These are phyloP conservation scores for Zymoseptoria ardabiliae DNA, from an alignment of 2,329 filamentous ascomycete genomes.

Conservation along the genomic window DNA sequence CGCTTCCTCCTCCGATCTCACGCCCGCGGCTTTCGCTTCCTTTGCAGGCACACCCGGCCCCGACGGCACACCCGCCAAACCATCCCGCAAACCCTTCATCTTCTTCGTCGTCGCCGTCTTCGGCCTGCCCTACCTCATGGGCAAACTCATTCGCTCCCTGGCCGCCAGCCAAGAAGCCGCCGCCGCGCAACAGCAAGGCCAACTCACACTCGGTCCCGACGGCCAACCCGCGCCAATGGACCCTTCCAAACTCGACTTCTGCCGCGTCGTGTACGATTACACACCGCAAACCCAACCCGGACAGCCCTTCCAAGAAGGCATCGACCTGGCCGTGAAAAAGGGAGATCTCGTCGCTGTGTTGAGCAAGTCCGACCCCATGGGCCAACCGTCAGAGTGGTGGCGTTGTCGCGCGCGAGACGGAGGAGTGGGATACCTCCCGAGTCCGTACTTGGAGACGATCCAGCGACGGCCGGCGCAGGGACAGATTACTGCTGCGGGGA, in stretches of 20 bases:
- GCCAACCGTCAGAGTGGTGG: conserved; percentile 96
- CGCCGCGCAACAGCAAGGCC: conserved; percentile 53
- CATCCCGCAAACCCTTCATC: conserved; percentile 89
- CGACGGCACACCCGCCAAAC: conserved; percentile 62
- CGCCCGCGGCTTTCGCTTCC: conserved; percentile 80
- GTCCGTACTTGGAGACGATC: conserved; percentile 78
- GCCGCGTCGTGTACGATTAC: conserved; percentile 90
- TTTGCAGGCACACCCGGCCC: conserved; percentile 64
- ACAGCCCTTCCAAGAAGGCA: conserved; percentile 48
- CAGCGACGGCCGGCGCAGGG: conserved; percentile 46
- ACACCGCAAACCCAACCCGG: conserved; percentile 59
- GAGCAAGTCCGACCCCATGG: conserved; percentile 84
- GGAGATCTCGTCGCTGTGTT: conserved; percentile 92
- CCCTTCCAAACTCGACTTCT: conserved; percentile 90
- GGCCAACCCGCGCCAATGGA: conserved; percentile 55
- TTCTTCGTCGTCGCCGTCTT: conserved; percentile 95
- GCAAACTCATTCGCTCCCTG: conserved; percentile 82
- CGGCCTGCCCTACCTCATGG: conserved; percentile 92
- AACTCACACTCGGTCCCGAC: conserved; percentile 38
- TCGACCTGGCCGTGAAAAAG: conserved; percentile 88
- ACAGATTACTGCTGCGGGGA: conserved; percentile 39
- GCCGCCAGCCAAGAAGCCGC: conserved; percentile 81
- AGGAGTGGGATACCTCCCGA: conserved; percentile 82
- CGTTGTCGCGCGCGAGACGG: conserved; percentile 84
- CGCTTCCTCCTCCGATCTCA: conserved; percentile 77